Evolutionary conservation across 805 yeast genomes (phyloP), one percentile per base, ranked within the genome.

Genomic region (Myxozyma vanderwaltii): DNA sequence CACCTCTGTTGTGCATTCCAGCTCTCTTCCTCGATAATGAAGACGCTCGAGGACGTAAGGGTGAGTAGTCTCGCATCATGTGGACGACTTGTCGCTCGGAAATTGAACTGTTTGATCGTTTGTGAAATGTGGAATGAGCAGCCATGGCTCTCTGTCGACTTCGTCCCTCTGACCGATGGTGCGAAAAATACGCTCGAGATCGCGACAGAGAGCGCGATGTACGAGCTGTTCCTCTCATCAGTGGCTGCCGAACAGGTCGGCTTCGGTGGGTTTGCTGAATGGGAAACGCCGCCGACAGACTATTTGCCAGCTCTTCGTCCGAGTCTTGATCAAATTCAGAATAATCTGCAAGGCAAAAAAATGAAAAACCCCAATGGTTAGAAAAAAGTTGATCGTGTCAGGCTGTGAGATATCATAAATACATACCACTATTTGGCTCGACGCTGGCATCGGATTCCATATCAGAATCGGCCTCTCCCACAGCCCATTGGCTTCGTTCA

Each of bases 361-460:
- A 23, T 48, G 12, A 40, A 26, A 10, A 13, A 17, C 17, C 2
- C 23, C 19, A 3, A 8, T 6, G 6, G 15, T 26, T 4, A 23
- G 10, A 39, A 26, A 1, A 26, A 8, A 15, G 24, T 5, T 8
- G 10, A 21, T 2, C 2, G 7, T n/a, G 12, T 33, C 8, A 33
- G 36, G 13, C 38, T 35, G 38, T 35, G 4, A 13, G 15, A n/a
- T 2, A 19, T n/a, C n/a, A n/a, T 8, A 15, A 17, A 19, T 2
- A 21, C 62, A n/a, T 49, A 58, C 61, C 61, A 38, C 61, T 57
- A 2, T 13, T 31, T 5, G 61, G 61, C 41, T 57, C 61, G 13
- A 52, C 53, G 29, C 62, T 54, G 2, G 36, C 51, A 8, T 51
- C 55, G 2, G 56, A 50, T 27, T 50, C 55, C 29, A 7, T 21